These are phyloP conservation scores for Penicillium lagena DNA, from an alignment of 495 filamentous ascomycete species.

Conservation along the genomic window DNA sequence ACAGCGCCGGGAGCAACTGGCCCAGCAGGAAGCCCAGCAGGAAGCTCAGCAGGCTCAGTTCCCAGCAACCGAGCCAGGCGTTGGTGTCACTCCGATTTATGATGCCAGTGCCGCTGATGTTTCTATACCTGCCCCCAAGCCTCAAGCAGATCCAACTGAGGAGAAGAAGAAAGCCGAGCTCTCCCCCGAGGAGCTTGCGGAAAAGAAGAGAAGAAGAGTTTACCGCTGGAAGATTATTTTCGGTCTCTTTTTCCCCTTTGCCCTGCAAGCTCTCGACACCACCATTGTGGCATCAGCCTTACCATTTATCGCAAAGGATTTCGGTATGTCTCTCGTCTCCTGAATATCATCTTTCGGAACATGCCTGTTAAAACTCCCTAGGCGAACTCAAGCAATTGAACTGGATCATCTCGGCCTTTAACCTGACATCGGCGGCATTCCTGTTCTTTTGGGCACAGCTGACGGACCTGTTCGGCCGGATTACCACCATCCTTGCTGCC, in stretches of 20 bases:
- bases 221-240: slow-evolving; percentile 50
- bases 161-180: not conserved
- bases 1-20: too few species aligned
- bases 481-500: slow-evolving; percentile 38
- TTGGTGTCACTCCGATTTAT: too few species aligned
- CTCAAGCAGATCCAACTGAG: not conserved
- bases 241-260: slow-evolving; percentile 46
- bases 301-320: slow-evolving; percentile 53
- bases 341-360: not conserved
- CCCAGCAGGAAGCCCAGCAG: too few species aligned
- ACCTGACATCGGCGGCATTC: slow-evolving; percentile 53
- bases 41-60: too few species aligned
- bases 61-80: too few species aligned
- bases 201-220: slow-evolving; percentile 5
- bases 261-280: slow-evolving; percentile 46
- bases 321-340: slow-evolving; percentile 30
- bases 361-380: slow-evolving; percentile 10
- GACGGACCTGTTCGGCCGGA: slow-evolving; percentile 53
- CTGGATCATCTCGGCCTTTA: slow-evolving; percentile 60
- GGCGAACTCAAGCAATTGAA: slow-evolving; percentile 50
- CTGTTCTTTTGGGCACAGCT: slow-evolving; percentile 57
- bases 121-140: too few species aligned
- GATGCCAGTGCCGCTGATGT: too few species aligned
- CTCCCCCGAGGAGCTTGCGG: slow-evolving; percentile 4
- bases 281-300: slow-evolving; percentile 56